Base-by-base conservation (phyloP, 768 basidiomycete species). In the Amanita fuliginea region DNA sequence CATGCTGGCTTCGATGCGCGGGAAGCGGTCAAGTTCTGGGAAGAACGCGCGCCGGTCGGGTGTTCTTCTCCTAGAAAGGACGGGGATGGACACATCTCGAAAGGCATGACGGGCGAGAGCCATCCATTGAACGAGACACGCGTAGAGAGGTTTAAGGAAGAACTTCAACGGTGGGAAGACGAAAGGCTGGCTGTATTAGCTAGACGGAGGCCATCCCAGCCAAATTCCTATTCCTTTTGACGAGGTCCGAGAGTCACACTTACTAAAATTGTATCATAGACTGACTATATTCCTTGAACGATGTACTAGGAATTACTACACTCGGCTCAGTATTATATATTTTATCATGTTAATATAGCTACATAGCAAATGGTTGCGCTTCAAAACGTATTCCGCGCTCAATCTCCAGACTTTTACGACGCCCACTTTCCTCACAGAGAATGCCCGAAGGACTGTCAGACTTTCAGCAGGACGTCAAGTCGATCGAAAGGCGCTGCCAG, bases 1-100 rank as follows among this genome's bases (percentile, higher is more conserved):
- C 78, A 91, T 60, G 86, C 94, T 0, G 90, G 92, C 4, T 97
- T 86, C 59, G 90, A 96, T 66, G 87, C 94, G 2, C 78, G 83
- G 32, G 69, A 72, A 41, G 88, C 95, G 6, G 73, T 93, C 39
- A 69, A 67, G 11, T 95, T 96, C 62, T 97, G 94, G 89, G 81
- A 90, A 59, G 64, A 68, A 36, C 72, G 81, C 19, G 56, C 64
- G 36, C 58, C 63, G 28, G 64, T 68, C 7, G 77, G 83, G 52
- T 80, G 78, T 63, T 57, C 60, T 14, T 54, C 49, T 16, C 40
- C 67, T 24, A 68, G 67, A 18, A 54, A 47, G 16, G 59, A 46
- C 24, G 53, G 49, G 22, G 60, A 57, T 14, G 52, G 48, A 8
- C 61, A 54, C 37, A 58, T 75, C 35, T 66, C 66, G 28, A 63